Evolutionary conservation across 139 green algal genomes (phyloP), one percentile per base, ranked within the genome.

Genomic region (Coelastrella sp.): DNA sequence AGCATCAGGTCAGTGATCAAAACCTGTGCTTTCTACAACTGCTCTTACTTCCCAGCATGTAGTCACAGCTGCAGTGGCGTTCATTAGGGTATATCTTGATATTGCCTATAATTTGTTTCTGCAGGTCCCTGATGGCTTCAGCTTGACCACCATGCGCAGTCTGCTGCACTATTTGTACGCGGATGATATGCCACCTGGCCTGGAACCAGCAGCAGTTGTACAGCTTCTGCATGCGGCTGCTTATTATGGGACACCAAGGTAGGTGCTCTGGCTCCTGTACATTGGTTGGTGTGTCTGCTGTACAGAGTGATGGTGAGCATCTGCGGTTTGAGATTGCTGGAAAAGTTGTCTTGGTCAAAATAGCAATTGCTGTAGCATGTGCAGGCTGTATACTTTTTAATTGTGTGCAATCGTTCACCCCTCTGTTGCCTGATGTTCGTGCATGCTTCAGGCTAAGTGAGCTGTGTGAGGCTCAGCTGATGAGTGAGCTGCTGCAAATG

Each of bases 111-210:
- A n/a, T n/a, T n/a, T n/a, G n/a, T n/a, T n/a, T n/a, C 27, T 25
- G 2, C 38, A 64, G 21, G 90, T 94, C n/a, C 92, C 91, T 40
- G 92, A 95, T 19, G 82, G 92, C 74, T 94, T 95, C 60, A 86
- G 72, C 11, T 68, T 83, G 38, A 57, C 80, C 4, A 75, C 87
- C 3, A 68, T 93, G 34, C 66, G 77, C 51, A 64, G 66, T 0
- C 90, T 95, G 48, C 50, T 94, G 80, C 45, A 85, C 34, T 95
- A 93, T 69, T 15, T 91, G 53, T 95, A 95, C 84, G 19, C 84
- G 27, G 92, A 94, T 73, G 43, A 38, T 34, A 27, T 92, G 79
- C 43, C 80, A 43, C 15, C 21, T 15, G 68, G 45, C 21, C 37
- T 79, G 43, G 81, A 82, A 51, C 69, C 80, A 5, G 35, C 86